Base-by-base conservation (phyloP, 176 grass and related monocot species). In the Rhynchospora pubera region DNA sequence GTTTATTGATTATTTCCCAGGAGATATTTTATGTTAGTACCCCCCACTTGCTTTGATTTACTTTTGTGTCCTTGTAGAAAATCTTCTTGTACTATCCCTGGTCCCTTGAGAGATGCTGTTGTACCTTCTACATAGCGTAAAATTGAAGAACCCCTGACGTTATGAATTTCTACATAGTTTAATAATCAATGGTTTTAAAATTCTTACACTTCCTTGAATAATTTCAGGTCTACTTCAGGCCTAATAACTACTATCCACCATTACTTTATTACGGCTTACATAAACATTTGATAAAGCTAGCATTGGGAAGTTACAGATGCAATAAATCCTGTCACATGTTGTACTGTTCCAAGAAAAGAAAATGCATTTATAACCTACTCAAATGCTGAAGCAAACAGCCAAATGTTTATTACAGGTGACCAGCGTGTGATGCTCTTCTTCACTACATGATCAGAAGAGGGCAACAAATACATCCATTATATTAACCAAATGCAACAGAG, bases 321-420 rank as follows among this genome's bases (percentile, higher is more conserved):
- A 53, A 75, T 55, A 53, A 75, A 75, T 75, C 23, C 14, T 15
- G 7, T 75, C 71, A 75, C 71, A 75, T 75, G 71, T 45, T 28
- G n/a, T 1, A 52, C 69, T 51, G 19, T 73, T 42, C 45, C 39
- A 9, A 23, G 22, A 5, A 48, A 72, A 23, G 6, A 51, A 52
- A 74, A 6, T 19, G 39, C 39, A 43, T 70, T 44, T 3, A 43
- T 13, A 45, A 44, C 65, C 39, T 34, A 69, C 34, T 69, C 5
- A 10, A 68, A 69, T 69, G 65, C 39, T 45, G 65, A 69, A 45
- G 65, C 65, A 67, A 39, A 67, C 65, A 67, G 65, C 65, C 65
- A 69, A 69, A 69, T 13, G 13, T 69, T 44, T 6, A 69, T 69
- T 18, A 69, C n/a, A 34, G 65, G n/a, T 9, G 14, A 5, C 39